Percentiles rank a stretch among this genome's conserved stretches.
phyloP scores from a whole-genome alignment of 1,284 basidiomycete genomes.

The Melampsora occidentalis region DNA sequence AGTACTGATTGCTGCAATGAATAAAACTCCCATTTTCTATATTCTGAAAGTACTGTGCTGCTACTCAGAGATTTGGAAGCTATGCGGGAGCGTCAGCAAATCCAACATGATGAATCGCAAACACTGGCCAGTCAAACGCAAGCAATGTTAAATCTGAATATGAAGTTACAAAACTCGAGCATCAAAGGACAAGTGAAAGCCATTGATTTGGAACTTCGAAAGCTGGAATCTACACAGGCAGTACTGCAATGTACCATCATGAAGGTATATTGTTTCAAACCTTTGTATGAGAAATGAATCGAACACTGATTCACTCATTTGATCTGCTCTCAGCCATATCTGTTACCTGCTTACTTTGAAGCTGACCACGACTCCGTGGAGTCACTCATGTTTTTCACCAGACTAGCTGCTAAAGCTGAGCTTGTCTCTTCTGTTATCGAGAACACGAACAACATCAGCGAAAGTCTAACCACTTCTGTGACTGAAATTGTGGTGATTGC shows the following conservation, averaged over 20 bases:
- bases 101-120: conserved; percentile 74
- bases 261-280: conserved; percentile 46
- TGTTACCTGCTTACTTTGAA: conserved; percentile 79
- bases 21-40: conserved; percentile 1
- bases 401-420: conserved; percentile 77
- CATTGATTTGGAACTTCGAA: conserved; percentile 80
- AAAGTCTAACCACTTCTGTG: conserved; percentile 72
- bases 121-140: conserved; percentile 71
- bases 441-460: conserved; percentile 74
- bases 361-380: conserved; percentile 76
- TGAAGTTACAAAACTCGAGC: conserved; percentile 83
- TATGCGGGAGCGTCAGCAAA: conserved; percentile 76
- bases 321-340: conserved; percentile 65
- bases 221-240: conserved; percentile 75
- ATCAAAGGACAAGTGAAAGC: conserved; percentile 81
- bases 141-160: conserved; percentile 82
- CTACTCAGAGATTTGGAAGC: conserved; percentile 70
- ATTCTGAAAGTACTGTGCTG: conserved; percentile 4
- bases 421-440: conserved; percentile 76
- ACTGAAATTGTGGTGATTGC: conserved; percentile 78
- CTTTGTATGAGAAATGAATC: background rate
- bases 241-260: conserved; percentile 67
- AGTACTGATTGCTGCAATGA: conserved; percentile 43
- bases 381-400: conserved; percentile 85
- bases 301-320: background rate